A percentile compares a stretch with the other conserved stretches of the same genome.
phyloP scores from a whole-genome alignment of 2,329 filamentous ascomycete species.

The Pyrenophora teres region DNA sequence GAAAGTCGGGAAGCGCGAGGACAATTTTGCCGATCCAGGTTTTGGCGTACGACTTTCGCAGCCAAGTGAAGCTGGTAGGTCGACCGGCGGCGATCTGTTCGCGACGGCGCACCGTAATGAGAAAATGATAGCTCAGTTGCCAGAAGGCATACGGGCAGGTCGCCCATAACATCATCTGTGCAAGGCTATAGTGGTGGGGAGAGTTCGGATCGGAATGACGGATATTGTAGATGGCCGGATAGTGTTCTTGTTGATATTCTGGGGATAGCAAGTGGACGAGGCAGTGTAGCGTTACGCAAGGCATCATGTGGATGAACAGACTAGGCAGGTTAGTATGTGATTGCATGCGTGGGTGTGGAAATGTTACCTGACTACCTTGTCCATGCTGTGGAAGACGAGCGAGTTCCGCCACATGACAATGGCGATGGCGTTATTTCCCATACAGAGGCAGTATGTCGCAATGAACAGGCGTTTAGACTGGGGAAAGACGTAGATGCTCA shows the following conservation, averaged over 20 bases:
- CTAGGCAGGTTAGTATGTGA: conserved; percentile 46
- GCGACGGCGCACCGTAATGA: conserved; percentile 92
- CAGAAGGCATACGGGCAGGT: conserved; percentile 90
- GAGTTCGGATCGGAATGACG: conserved; percentile 71
- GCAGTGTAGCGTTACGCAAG: conserved; percentile 89
- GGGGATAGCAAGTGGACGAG: conserved; percentile 79
- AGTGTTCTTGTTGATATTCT: conserved; percentile 68
- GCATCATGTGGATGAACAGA: conserved; percentile 99
- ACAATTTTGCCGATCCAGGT: conserved; percentile 88
- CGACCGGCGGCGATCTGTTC: conserved; percentile 95
- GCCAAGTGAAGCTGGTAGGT: conserved; percentile 96
- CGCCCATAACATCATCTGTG: conserved; percentile 92
- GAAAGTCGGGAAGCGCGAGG: conserved; percentile 70
- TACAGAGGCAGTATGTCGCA: conserved; percentile 87
- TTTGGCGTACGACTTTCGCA: conserved; percentile 87
- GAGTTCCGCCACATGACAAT: conserved; percentile 99
- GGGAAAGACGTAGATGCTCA: conserved; percentile 90
- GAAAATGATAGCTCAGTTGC: conserved; percentile 91
- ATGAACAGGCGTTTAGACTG: conserved; percentile 89
- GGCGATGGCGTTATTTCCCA: conserved; percentile 94
- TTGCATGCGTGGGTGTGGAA: conserved; percentile 1
- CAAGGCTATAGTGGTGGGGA: conserved; percentile 76
- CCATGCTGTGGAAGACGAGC: conserved; percentile 95
- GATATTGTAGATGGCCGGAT: conserved; percentile 85
- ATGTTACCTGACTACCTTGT: conserved; percentile 84